phyloP scores from a whole-genome alignment of 169 alveolate species.

The Blepharisma undulans region DNA sequence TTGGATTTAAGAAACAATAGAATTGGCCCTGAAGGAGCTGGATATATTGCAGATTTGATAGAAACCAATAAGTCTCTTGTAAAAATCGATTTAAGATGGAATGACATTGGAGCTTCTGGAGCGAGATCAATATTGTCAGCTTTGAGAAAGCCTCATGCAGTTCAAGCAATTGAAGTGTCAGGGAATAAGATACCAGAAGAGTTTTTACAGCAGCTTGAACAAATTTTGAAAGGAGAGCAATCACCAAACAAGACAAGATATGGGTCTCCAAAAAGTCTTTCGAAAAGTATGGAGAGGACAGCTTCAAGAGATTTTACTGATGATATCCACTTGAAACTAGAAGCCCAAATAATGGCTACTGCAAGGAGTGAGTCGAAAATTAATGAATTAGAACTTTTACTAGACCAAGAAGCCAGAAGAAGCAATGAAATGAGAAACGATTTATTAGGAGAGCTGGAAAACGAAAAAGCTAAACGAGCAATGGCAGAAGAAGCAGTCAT shows the following conservation, averaged over 20 bases:
- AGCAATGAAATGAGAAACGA: constrained; percentile 32
- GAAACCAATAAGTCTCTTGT: not conserved
- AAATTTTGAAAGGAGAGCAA: constrained; percentile 21
- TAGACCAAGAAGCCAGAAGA: constrained; percentile 24
- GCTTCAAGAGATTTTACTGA: not conserved
- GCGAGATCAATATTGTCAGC: not conserved
- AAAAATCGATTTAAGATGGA: constrained; percentile 37
- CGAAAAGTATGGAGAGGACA: not conserved
- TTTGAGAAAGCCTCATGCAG: not conserved
- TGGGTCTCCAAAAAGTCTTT: not conserved
- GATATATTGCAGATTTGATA: constrained; percentile 1
- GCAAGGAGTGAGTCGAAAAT: constrained; percentile 21
- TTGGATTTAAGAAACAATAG: constrained; percentile 38
- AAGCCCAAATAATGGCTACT: constrained; percentile 8
- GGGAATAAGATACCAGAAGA: constrained; percentile 47
- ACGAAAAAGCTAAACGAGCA: constrained; percentile 5
- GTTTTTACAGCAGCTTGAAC: constrained; percentile 7
- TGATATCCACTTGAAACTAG: constrained; percentile 20
- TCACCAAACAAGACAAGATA: not conserved
- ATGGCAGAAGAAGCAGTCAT: constrained; percentile 31
- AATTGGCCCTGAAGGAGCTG: constrained; percentile 40
- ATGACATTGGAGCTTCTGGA: constrained; percentile 37
- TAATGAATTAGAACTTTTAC: constrained; percentile 23
- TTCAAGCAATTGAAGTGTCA: not conserved
- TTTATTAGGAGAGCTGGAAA: constrained; percentile 22